phyloP scores from a whole-genome alignment of 1,284 basidiomycete species.

The Marasmius fiardii region DNA sequence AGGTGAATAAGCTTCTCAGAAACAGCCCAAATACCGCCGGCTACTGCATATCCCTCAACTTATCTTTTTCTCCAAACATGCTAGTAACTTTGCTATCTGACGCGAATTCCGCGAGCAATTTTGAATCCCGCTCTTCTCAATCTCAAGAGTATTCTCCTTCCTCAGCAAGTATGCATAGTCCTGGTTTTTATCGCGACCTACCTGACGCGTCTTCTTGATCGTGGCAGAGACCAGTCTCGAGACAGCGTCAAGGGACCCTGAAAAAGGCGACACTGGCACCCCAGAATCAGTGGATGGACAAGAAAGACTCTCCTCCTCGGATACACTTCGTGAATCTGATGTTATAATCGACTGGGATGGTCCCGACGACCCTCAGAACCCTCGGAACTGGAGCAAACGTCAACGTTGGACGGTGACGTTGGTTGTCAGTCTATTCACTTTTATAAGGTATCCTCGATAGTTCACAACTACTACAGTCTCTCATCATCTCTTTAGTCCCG shows the following conservation, averaged over 20 bases:
- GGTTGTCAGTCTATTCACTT: constrained; percentile 29
- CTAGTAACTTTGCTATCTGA: no score
- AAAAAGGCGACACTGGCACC: not conserved
- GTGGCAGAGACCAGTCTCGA: not conserved
- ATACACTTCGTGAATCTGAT: not conserved
- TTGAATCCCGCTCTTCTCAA: not conserved
- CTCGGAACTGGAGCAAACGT: constrained; percentile 26
- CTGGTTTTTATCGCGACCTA: not conserved
- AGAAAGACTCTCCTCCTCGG: not conserved
- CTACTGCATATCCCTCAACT: no score
- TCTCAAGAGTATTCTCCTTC: not conserved
- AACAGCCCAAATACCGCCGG: no score
- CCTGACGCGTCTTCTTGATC: not conserved
- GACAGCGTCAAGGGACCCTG: not conserved
- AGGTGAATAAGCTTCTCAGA: no score
- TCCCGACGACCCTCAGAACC: constrained; percentile 24
- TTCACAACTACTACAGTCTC: not conserved
- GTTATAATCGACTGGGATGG: constrained; percentile 25
- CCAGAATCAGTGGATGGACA: no score
- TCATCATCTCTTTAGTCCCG: constrained; percentile 17
- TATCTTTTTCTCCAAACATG: no score
- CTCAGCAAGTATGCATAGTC: not conserved
- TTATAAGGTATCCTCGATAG: constrained; percentile 23
- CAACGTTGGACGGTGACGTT: constrained; percentile 26
- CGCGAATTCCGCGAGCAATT: no score